Base-by-base conservation (phyloP, 2,329 filamentous ascomycete species). In the Aspergillus aculeatinus region DNA sequence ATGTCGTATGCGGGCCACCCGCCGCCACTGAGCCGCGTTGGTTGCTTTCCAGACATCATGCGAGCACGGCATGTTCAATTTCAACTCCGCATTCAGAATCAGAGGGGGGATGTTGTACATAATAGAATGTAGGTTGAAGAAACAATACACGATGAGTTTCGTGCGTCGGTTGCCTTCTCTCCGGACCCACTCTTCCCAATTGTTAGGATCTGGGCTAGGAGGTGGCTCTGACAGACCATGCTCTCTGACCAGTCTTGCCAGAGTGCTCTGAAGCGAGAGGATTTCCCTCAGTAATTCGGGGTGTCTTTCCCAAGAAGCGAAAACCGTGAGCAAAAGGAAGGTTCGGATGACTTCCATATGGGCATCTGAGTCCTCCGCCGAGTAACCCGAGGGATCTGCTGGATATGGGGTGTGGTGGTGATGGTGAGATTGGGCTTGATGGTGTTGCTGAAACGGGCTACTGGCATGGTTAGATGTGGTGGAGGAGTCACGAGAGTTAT, bases 51-150 rank as follows among this genome's bases (percentile, higher is more conserved):
- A 87, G 59, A 83, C 79, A 25, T 81, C 80, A 35, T 81, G 80
- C 50, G 79, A 81, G 61, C 80, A 83, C 0, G 84, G 85, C 64
- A 87, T 79, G 54, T 79, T 79, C 63, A 85, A 70, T 55, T 80
- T 80, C 54, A 86, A 69, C 69, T 87, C 82, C 33, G 78, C 77
- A 65, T 83, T 85, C 55, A 85, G 68, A 27, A 87, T 80, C 48
- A 85, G 74, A 0, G 85, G 84, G 29, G 84, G 83, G 14, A 85
- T 83, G 68, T 86, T 84, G 74, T 86, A 87, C 65, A 85, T 85
- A 57, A 87, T 84, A 35, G 81, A 84, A 62, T 87, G 85, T 2
- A 87, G 76, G 65, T 86, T 86, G 60, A 84, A 83, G 65, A 86
- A 80, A 70, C 82, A 80, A 70, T 85, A 82, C 60, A 85, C 81